Base-by-base conservation (phyloP, 2,329 filamentous ascomycete genomes). In the Raffaelea albimanens region DNA sequence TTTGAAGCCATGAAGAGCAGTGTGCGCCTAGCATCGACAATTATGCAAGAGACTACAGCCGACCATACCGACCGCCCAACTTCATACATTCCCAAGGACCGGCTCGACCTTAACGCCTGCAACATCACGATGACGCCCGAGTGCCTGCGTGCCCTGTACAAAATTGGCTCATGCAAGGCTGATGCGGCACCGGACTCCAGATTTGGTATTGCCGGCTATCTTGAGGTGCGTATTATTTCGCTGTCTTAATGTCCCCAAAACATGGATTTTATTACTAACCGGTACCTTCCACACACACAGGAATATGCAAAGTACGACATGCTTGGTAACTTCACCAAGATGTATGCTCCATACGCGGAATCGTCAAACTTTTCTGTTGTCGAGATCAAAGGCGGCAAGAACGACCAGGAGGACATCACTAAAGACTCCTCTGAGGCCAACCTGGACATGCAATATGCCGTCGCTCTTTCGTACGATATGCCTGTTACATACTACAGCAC, bases 171-270 rank as follows among this genome's bases (percentile, higher is more conserved):
- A 9, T 60, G 65, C 23, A 79, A 83, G 9, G 66, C 75, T 8
- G 79, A 62, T 20, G 75, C 80, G 11, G 76, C 69, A 56, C 76
- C 69, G 22, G 83, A 66, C 0, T 82, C 83, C 48, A 76, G 72
- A 49, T 76, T 82, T 44, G 83, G 82, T n/a, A 79, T 87, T 18
- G 55, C 55, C 19, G 71, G 69, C 4, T 75, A 72, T 50, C 54
- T 64, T 0, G 59, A 64, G 34, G 68, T 67, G 18, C 23, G 18
- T 29, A 40, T 41, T 22, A 23, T 20, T 22, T 23, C 9, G 33
- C 5, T 14, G 14, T n/a, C n/a, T n/a, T n/a, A n/a, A n/a, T n/a
- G n/a, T n/a, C n/a, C n/a, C n/a, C 33, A 38, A 20, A 20, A 13
- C 11, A 29, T 41, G 29, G n/a, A n/a, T n/a, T n/a, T n/a, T n/a